Base-by-base conservation (phyloP, 164 flowering plant species). In the Brasenia schreberi region DNA sequence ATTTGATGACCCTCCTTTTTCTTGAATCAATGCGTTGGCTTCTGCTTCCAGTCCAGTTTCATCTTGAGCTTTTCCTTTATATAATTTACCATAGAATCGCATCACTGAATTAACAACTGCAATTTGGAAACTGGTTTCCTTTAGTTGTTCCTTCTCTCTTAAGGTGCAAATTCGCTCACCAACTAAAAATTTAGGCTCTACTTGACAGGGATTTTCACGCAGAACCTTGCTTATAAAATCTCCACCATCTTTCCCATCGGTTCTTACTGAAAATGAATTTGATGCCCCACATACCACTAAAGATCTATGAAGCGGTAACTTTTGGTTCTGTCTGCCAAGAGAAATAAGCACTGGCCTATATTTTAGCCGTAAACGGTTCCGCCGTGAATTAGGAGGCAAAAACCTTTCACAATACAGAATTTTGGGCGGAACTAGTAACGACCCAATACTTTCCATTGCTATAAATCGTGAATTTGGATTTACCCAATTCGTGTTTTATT, bases 151-250 rank as follows among this genome's bases (percentile, higher is more conserved):
- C 70, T 81, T 85, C 68, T 90, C 94, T 53, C 80, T 83, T 80
- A 79, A 67, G 18, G 90, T 86, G 56, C 85, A 90, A 0, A 93
- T 69, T 68, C 81, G 82, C 18, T 76, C 70, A 18, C 91, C 96
- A 69, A 90, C 72, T 64, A 79, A 63, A 70, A 67, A 82, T 78
- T 70, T 85, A 70, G 96, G 88, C 74, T 90, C 97, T 2, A 90
- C 80, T 64, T 90, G 97, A 78, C 90, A 81, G 7, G 98, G 98
- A 72, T 93, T 93, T 68, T 88, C 87, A 78, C 78, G 81, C 85
- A 90, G 81, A 76, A 93, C 91, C 83, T 87, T 84, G 18, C 92
- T 75, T 43, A 89, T 78, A 69, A 86, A 90, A 85, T 90, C 97
- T 33, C 87, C 96, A 45, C 5, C 12, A 45, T 45, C 53, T 7